phyloP scores from a whole-genome alignment of 306 rosid species.

The Fragaria iinumae region DNA sequence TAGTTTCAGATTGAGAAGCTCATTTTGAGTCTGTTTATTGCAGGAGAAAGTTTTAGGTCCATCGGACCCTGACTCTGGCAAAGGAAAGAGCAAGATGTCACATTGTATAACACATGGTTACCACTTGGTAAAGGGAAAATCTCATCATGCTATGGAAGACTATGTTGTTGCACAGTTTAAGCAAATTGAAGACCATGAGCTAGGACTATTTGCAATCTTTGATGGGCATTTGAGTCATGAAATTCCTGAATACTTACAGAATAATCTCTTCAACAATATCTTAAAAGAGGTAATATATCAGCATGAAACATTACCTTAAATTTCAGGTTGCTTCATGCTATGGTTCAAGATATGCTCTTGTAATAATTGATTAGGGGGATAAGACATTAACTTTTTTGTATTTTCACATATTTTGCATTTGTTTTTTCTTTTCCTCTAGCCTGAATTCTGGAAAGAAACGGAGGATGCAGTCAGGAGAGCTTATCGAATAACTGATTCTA shows the following conservation, averaged over 20 bases:
- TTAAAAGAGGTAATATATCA: slow-evolving; percentile 60
- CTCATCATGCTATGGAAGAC: slow-evolving; percentile 84
- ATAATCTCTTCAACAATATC: slow-evolving; percentile 76
- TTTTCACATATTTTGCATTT: slow-evolving; percentile 2
- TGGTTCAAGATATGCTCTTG: background rate
- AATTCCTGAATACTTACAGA: slow-evolving; percentile 68
- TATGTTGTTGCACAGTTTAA: slow-evolving; percentile 79
- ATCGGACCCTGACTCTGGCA: slow-evolving; percentile 86
- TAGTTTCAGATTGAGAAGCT: slow-evolving; percentile 2
- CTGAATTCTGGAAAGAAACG: slow-evolving; percentile 76
- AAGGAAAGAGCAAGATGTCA: slow-evolving; percentile 95
- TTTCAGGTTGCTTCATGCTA: background rate
- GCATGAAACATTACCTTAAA: background rate
- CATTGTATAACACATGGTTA: slow-evolving; percentile 77
- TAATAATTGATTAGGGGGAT: background rate
- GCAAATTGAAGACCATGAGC: slow-evolving; percentile 68
- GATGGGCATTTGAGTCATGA: slow-evolving; percentile 90
- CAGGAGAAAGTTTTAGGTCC: slow-evolving; percentile 81
- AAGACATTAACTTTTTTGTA: background rate
- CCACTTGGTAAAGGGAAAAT: slow-evolving; percentile 84
- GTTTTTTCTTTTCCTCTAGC: slow-evolving; percentile 37
- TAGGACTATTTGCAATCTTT: slow-evolving; percentile 90
- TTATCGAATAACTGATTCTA: slow-evolving; percentile 59
- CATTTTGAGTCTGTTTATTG: slow-evolving; percentile 28
- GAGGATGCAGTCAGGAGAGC: slow-evolving; percentile 66